Evolutionary conservation across 208 protist species (phyloP).

Genomic region (Crithidia fasciculata): DNA sequence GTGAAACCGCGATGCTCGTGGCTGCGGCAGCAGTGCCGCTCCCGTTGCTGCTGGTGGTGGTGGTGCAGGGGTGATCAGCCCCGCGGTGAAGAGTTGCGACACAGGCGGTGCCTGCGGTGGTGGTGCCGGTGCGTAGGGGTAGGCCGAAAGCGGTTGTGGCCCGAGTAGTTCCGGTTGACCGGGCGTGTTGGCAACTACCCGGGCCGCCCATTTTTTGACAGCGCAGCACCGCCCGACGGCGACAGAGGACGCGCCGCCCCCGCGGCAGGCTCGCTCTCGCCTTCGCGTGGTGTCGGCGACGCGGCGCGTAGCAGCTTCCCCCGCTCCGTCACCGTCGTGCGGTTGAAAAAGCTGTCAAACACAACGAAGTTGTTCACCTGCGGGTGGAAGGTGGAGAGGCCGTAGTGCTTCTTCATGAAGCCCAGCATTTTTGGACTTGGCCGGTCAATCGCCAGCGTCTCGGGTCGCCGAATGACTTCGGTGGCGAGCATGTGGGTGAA

Average conservation of each 20-base stretch:
- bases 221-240: neutral
- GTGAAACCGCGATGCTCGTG: neutral
- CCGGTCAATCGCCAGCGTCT: slow-evolving; percentile 90
- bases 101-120: neutral
- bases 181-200: slow-evolving; percentile 20
- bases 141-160: neutral
- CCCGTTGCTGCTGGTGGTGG: neutral
- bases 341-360: slow-evolving; percentile 88
- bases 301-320: slow-evolving; percentile 38
- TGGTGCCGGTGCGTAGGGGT: neutral
- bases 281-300: neutral
- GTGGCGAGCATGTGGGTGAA: slow-evolving; percentile 77
- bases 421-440: slow-evolving; percentile 90
- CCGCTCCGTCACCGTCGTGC: slow-evolving; percentile 54
- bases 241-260: neutral
- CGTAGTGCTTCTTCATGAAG: slow-evolving; percentile 91
- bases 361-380: slow-evolving; percentile 95
- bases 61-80: too few relatives aligned
- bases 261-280: too few relatives aligned
- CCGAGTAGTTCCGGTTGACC: neutral
- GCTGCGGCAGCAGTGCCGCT: neutral
- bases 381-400: slow-evolving; percentile 68
- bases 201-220: slow-evolving; percentile 31
- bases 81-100: neutral
- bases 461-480: slow-evolving; percentile 34